A percentile compares a stretch with the other conserved stretches of the same genome.
phyloP scores from a whole-genome alignment of 2,329 filamentous ascomycete genomes.

The Hymenotorrendiella dingleyae region DNA sequence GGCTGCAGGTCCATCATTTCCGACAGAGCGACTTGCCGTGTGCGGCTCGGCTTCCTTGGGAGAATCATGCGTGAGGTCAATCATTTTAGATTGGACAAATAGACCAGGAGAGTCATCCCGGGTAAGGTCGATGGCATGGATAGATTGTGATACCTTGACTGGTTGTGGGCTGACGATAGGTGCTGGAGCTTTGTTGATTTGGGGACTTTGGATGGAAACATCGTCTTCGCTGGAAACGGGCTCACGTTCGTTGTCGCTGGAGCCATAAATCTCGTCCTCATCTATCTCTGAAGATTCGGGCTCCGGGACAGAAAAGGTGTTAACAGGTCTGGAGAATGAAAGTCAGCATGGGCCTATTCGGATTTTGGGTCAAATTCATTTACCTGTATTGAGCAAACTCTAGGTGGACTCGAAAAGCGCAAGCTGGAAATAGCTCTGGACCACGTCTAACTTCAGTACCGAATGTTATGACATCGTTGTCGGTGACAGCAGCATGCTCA shows the following conservation, averaged over 20 bases:
- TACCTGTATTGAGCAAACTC: constrained; percentile 25
- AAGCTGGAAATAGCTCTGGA: constrained; percentile 33
- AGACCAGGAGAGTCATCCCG: constrained; percentile 22
- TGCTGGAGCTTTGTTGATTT: constrained; percentile 12
- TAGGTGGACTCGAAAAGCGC: constrained; percentile 24
- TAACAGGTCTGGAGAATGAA: constrained; percentile 9
- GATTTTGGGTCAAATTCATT: too few relatives aligned
- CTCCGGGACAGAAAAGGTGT: constrained; percentile 21
- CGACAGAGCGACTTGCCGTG: too few relatives aligned
- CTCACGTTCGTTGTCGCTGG: constrained; percentile 19
- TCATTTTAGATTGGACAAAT: constrained; percentile 3
- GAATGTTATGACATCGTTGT: constrained; percentile 38
- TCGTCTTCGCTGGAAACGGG: constrained; percentile 23
- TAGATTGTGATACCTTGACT: constrained; percentile 15
- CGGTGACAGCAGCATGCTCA: constrained; percentile 26
- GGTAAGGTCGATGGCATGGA: constrained; percentile 28
- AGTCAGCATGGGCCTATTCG: constrained; percentile 5
- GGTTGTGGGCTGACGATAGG: constrained; percentile 2
- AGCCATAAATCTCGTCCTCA: constrained; percentile 26
- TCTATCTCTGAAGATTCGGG: constrained; percentile 26
- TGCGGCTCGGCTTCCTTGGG: background rate
- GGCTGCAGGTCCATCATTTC: too few relatives aligned
- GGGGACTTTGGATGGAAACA: constrained; percentile 20
- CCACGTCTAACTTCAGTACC: constrained; percentile 45
- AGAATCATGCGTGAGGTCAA: constrained; percentile 16